A percentile compares a stretch with the other conserved stretches of the same genome.
phyloP scores from a whole-genome alignment of 2,329 filamentous ascomycete species.

The Hypoxylon sp. region DNA sequence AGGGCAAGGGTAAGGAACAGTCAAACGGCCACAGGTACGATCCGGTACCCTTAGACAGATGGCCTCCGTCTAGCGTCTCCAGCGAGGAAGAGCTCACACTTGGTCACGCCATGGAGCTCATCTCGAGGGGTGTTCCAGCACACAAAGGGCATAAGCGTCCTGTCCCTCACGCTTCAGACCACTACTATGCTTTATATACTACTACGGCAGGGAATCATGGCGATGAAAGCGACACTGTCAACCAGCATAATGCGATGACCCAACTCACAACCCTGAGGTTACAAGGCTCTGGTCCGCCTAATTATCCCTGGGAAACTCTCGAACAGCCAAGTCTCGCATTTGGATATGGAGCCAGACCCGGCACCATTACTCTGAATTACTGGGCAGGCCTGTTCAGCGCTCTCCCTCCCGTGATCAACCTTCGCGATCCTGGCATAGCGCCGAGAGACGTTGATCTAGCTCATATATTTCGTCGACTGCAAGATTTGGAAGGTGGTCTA shows the following conservation, averaged over 20 bases:
- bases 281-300: slow-evolving; percentile 56
- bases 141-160: slow-evolving; percentile 67
- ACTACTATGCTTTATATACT: slow-evolving; percentile 69
- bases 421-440: slow-evolving; percentile 69
- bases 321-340: slow-evolving; percentile 81
- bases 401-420: slow-evolving; percentile 67
- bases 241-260: slow-evolving; percentile 68
- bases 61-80: slow-evolving; percentile 68
- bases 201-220: slow-evolving; percentile 62
- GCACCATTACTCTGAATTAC: slow-evolving; percentile 79
- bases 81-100: slow-evolving; percentile 65
- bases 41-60: slow-evolving; percentile 61
- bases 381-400: slow-evolving; percentile 73
- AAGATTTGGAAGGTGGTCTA: slow-evolving; percentile 68
- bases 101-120: slow-evolving; percentile 68
- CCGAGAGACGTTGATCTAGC: slow-evolving; percentile 72
- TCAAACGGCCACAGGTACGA: slow-evolving; percentile 51
- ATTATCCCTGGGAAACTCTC: slow-evolving; percentile 75
- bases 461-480: slow-evolving; percentile 70
- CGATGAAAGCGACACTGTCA: slow-evolving; percentile 59
- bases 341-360: slow-evolving; percentile 73
- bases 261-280: slow-evolving; percentile 70
- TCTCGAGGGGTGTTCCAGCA: slow-evolving; percentile 69
- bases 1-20: slow-evolving; percentile 58
- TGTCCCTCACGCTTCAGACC: slow-evolving; percentile 67